These are phyloP conservation scores for Pseudogymnoascus sp. DNA, from an alignment of 2,329 filamentous ascomycete species.

Conservation along the genomic window DNA sequence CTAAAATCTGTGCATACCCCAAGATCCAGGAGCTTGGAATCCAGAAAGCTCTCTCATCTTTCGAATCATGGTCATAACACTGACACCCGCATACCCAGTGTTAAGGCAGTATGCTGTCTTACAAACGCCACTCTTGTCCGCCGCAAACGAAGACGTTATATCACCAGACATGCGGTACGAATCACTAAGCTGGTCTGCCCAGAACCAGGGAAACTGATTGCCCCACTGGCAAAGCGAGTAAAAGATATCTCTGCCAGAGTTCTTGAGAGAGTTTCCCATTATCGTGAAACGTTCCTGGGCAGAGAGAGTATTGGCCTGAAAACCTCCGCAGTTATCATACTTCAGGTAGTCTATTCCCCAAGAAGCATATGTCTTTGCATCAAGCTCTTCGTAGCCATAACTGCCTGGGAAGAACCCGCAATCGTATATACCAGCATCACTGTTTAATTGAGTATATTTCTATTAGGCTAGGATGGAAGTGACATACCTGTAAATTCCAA, in stretches of 20 bases:
- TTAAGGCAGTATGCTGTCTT: constrained; percentile 30
- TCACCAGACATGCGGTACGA: constrained; percentile 26
- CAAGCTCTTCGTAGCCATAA: neutral
- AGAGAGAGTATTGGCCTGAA: constrained; percentile 14
- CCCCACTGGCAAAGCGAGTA: constrained; percentile 17
- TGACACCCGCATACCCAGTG: constrained; percentile 27
- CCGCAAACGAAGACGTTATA: constrained; percentile 18
- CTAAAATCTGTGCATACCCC: constrained; percentile 16
- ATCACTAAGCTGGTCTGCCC: constrained; percentile 17
- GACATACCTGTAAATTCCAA: constrained; percentile 9
- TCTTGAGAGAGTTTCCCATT: neutral
- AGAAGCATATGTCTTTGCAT: neutral
- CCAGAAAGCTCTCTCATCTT: constrained; percentile 29
- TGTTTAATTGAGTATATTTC: constrained; percentile 12
- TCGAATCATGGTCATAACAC: constrained; percentile 27
- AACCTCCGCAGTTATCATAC: constrained; percentile 12
- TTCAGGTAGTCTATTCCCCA: neutral
- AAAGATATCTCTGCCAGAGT: constrained; percentile 13
- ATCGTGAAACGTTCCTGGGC: constrained; percentile 8
- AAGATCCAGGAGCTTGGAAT: constrained; percentile 26
- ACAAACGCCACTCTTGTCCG: constrained; percentile 21
- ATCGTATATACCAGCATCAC: neutral
- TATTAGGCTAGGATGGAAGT: constrained; percentile 15
- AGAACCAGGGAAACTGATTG: constrained; percentile 16
- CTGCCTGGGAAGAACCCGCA: neutral